A percentile compares a stretch with the other conserved stretches of the same genome.
phyloP scores from a whole-genome alignment of 768 basidiomycete species.

The Calocybe gangraenosa region DNA sequence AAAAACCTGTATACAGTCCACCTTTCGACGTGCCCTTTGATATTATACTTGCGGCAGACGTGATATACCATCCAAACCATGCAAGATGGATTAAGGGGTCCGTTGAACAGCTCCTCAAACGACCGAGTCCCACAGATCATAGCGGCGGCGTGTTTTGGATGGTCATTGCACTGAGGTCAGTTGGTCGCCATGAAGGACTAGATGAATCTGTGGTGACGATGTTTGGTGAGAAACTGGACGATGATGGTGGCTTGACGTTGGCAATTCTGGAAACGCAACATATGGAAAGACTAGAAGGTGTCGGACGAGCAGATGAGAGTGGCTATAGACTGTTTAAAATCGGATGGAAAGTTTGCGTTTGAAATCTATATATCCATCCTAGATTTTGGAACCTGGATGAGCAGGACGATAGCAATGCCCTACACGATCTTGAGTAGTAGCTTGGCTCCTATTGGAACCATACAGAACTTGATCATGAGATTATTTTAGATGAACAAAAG shows the following conservation, averaged over 20 bases:
- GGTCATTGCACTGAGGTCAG: constrained; percentile 65
- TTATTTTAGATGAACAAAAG: no score
- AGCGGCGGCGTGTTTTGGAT: constrained; percentile 62
- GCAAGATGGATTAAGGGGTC: constrained; percentile 66
- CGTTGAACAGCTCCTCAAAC: constrained; percentile 45
- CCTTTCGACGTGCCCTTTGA: constrained; percentile 49
- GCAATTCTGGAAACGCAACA: constrained; percentile 45
- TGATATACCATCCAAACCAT: constrained; percentile 71
- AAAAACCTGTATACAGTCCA: constrained; percentile 31
- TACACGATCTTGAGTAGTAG: no score
- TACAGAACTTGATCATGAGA: no score
- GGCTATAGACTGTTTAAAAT: constrained; percentile 69
- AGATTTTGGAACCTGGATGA: no score
- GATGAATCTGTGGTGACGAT: constrained; percentile 49
- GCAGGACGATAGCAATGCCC: no score
- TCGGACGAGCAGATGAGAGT: constrained; percentile 66
- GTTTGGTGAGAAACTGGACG: constrained; percentile 28
- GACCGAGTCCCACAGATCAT: constrained; percentile 17
- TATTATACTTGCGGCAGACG: constrained; percentile 73
- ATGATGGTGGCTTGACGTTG: constrained; percentile 24
- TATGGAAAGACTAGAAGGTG: constrained; percentile 44
- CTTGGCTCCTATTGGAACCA: no score
- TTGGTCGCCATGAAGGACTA: constrained; percentile 59
- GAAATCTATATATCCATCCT: no score
- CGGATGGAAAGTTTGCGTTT: constrained; percentile 48